Evolutionary conservation across 345 rosid genomes (phyloP).

Genomic region (Lenwebbia sp.): DNA sequence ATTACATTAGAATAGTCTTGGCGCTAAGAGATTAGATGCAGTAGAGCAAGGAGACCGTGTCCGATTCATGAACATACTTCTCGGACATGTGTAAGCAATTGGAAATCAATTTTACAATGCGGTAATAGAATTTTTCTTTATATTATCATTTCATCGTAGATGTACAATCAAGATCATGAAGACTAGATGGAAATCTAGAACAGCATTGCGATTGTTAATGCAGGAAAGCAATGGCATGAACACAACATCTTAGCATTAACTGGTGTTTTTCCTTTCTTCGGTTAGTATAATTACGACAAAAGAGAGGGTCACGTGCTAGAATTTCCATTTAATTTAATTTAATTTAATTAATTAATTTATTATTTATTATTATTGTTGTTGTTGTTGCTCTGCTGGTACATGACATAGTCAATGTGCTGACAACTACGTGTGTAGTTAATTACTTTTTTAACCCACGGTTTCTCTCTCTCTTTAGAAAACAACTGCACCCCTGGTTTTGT

Average conservation of each 20-base stretch:
- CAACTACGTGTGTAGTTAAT: not conserved
- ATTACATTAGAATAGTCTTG: not conserved
- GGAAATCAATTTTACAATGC: not conserved
- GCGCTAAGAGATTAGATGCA: not conserved
- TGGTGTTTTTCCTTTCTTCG: too few species aligned
- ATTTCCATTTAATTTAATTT: too few species aligned
- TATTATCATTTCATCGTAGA: not conserved
- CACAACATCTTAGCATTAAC: too few species aligned
- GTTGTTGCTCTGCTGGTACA: too few species aligned
- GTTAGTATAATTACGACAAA: too few species aligned
- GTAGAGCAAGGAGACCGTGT: not conserved
- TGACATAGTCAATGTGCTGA: not conserved
- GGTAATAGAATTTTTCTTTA: not conserved
- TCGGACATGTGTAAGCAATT: not conserved
- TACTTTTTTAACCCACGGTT: not conserved
- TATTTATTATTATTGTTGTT: too few species aligned
- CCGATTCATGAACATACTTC: not conserved
- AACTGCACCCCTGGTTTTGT: slow-evolving; percentile 28
- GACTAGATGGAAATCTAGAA: too few species aligned
- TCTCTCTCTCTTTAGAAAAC: not conserved
- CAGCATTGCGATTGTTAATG: too few species aligned
- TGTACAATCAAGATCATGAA: not conserved
- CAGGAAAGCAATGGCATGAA: too few species aligned
- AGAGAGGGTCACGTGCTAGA: too few species aligned
- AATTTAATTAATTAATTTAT: too few species aligned